Base-by-base conservation (phyloP, 2,329 filamentous ascomycete genomes). In the Pseudovirgaria hyperparasitica region DNA sequence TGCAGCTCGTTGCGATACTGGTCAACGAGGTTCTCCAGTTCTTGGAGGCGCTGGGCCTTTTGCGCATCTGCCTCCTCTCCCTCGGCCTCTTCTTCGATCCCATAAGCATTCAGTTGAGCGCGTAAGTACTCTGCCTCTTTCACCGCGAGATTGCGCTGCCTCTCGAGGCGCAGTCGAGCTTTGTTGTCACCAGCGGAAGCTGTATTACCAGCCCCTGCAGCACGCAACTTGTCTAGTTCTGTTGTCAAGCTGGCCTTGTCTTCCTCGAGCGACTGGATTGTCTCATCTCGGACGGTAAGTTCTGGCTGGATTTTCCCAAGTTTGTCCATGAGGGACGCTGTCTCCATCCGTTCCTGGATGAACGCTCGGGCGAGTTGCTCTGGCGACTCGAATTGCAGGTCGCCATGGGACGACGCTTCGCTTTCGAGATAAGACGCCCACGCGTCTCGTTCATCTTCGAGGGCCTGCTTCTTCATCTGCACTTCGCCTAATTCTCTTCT, bases 71-170 rank as follows among this genome's bases (percentile, higher is more conserved):
- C 77, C 22, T 71, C 74, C 18, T 84, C 81, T 0, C 82, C 73
- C 29, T 87, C 75, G 58, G 94, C 80, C 0, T 86, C 86, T 43
- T 96, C 86, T 52, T 98, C 90, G 1, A 73, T 70, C 43, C 96
- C 82, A 33, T 92, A 59, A 0, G 81, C 78, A 55, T 86, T 86
- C 29, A 96, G 67, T 52, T 98, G 90, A 1, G 84, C 87, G 13
- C 90, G 80, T 5, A 98, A 67, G 48, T 92, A 93, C 40, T 94
- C 86, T 1, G 90, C 82, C 50, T 98, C 92, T 47, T 94, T 94
- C 14, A 84, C 67, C 0, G 86, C 84, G 6, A 98, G 67, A 1
- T 69, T 72, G 31, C 82, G 80, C 48, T 96, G 87, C 32, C 90
- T 70, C 42, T 98, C 87, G 0, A 94, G 60, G 17, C 90, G 72